phyloP scores from a whole-genome alignment of 2,329 filamentous ascomycete species.

The Dendrostoma leiphaemia region DNA sequence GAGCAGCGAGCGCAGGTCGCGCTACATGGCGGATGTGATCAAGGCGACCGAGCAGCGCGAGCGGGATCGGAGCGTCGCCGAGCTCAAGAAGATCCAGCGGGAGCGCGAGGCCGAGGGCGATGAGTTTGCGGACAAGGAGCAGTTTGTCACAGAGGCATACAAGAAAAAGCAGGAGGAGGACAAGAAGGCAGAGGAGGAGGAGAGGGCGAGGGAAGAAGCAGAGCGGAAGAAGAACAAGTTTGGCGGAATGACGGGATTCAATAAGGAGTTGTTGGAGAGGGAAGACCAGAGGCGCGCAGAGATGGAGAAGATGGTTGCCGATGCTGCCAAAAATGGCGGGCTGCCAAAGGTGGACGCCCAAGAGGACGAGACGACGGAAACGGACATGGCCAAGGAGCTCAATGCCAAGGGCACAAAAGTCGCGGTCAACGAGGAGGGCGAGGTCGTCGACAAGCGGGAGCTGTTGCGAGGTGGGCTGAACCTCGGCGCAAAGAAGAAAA shows the following conservation, averaged over 20 bases:
- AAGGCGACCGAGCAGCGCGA: conserved; percentile 74
- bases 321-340: conserved; percentile 42
- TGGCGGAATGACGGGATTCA: conserved; percentile 76
- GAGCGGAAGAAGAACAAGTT: conserved; percentile 63
- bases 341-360: conserved; percentile 26
- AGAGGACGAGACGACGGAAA: conserved; percentile 51
- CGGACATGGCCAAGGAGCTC: conserved; percentile 65
- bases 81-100: conserved; percentile 75
- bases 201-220: conserved; percentile 62
- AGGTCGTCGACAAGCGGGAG: conserved; percentile 82
- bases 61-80: conserved; percentile 73
- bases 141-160: conserved; percentile 82
- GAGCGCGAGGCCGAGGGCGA: conserved; percentile 80
- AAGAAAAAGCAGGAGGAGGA: conserved; percentile 79
- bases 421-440: conserved; percentile 76
- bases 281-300: conserved; percentile 70
- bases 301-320: conserved; percentile 65
- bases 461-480: conserved; percentile 75
- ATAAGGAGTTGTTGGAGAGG: conserved; percentile 69
- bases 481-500: conserved; percentile 61
- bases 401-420: conserved; percentile 61
- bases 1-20: conserved; percentile 62
- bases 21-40: conserved; percentile 75
- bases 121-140: conserved; percentile 78
- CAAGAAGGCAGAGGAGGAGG: conserved; percentile 66